A percentile compares a stretch with the other conserved stretches of the same genome.
Conservation (phyloP, 2,329 filamentous ascomycete genomes). For the Neofusicoccum kwambonambiense region DNA sequence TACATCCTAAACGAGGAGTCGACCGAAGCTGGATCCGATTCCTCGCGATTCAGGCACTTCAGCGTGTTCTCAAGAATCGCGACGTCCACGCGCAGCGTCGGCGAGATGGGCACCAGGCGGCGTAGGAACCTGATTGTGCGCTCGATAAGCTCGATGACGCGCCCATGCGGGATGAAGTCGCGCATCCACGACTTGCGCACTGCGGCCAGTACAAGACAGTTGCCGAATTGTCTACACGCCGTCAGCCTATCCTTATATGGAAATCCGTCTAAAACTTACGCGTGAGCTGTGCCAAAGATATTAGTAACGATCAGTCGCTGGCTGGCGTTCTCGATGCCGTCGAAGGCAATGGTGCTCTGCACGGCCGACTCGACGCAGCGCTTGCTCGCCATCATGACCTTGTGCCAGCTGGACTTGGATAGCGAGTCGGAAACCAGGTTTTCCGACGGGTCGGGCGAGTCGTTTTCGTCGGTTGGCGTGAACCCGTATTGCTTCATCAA, state of each 20-base stretch:
- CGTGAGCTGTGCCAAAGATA: conserved; percentile 90
- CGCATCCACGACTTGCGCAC: conserved; percentile 67
- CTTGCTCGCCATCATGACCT: conserved; percentile 25
- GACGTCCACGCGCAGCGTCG: conserved; percentile 71
- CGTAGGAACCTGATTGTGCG: conserved; percentile 76
- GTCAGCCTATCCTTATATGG: conserved; percentile 24
- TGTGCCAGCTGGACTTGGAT: conserved; percentile 12
- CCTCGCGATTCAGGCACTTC: conserved; percentile 17
- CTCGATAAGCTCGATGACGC: conserved; percentile 61
- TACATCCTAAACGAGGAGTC: conserved; percentile 14
- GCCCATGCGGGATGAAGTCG: conserved; percentile 52
- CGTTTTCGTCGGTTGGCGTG: conserved; percentile 1
- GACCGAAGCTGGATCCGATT: conserved; percentile 12
- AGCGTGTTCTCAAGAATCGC: conserved; percentile 61
- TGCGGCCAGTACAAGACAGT: conserved; percentile 85
- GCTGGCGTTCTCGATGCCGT: conserved; percentile 55
- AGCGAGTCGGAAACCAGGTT: background rate
- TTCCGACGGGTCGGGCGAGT: conserved; percentile 1
- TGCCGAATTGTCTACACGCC: conserved; percentile 81
- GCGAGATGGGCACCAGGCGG: conserved; percentile 68
- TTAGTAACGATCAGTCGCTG: conserved; percentile 85
- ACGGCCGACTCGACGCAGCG: conserved; percentile 61
- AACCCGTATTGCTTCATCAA: conserved; percentile 19
- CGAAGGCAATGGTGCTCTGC: conserved; percentile 81
- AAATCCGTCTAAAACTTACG: conserved; percentile 61